A percentile compares a stretch with the other conserved stretches of the same genome.
Conservation (phyloP, 2,329 filamentous ascomycete genomes). For the Domatiomyces globalis region DNA sequence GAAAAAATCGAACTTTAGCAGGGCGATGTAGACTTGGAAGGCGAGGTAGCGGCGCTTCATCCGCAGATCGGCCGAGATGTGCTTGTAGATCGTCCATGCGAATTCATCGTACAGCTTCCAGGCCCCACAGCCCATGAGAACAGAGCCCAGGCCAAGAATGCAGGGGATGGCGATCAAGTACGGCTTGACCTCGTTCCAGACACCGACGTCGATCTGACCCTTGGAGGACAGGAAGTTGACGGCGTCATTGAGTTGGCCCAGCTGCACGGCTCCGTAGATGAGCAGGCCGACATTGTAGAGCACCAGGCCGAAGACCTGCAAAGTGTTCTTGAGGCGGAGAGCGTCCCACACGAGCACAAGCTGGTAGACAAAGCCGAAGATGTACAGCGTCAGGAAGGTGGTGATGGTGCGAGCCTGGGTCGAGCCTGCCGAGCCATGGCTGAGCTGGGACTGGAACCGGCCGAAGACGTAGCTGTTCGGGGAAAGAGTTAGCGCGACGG, state of each 20-base stretch:
- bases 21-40: constrained; percentile 95
- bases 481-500: constrained; percentile 2
- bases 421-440: constrained; percentile 27
- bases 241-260: constrained; percentile 73
- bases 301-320: constrained; percentile 92
- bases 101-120: constrained; percentile 99
- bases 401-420: constrained; percentile 56
- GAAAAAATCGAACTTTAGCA: constrained; percentile 99
- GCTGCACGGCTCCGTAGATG: constrained; percentile 84
- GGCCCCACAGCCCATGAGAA: constrained; percentile 60
- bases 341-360: constrained; percentile 85
- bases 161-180: constrained; percentile 75
- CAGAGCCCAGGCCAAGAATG: constrained; percentile 62
- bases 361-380: constrained; percentile 92
- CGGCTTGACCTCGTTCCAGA: constrained; percentile 58
- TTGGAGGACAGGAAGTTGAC: constrained; percentile 39
- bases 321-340: constrained; percentile 87
- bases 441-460: constrained; percentile 53
- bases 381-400: constrained; percentile 89
- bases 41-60: constrained; percentile 95
- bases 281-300: constrained; percentile 82
- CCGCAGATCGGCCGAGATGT: constrained; percentile 89
- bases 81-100: constrained; percentile 98
- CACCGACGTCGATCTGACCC: constrained; percentile 35
- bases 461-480: constrained; percentile 67